A percentile compares a stretch with the other conserved stretches of the same genome.
phyloP scores from a whole-genome alignment of 2,329 filamentous ascomycete species.

The Lecanicillium sp. region DNA sequence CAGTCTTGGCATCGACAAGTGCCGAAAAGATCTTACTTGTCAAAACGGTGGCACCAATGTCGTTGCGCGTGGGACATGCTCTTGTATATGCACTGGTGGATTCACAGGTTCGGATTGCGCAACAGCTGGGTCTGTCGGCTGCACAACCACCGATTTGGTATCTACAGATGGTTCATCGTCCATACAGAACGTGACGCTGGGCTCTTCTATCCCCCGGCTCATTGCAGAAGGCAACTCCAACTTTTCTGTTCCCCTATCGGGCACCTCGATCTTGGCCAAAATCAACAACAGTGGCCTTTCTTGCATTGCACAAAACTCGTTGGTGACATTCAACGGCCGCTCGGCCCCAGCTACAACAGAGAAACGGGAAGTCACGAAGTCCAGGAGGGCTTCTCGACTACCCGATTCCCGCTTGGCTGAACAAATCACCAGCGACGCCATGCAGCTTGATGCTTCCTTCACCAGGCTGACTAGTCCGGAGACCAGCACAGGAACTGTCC shows the following conservation, averaged over 20 bases:
- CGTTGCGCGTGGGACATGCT: slow-evolving; percentile 61
- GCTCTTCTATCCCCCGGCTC: slow-evolving; percentile 69
- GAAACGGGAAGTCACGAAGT: background rate
- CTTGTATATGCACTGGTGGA: slow-evolving; percentile 83
- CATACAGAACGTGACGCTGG: slow-evolving; percentile 68
- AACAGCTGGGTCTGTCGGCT: slow-evolving; percentile 41
- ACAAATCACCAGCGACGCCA: background rate
- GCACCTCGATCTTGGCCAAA: slow-evolving; percentile 62
- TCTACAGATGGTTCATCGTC: slow-evolving; percentile 33
- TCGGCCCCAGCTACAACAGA: slow-evolving; percentile 29
- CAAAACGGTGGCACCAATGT: slow-evolving; percentile 76
- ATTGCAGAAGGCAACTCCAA: slow-evolving; percentile 58
- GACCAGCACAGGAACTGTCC: background rate
- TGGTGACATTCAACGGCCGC: slow-evolving; percentile 73
- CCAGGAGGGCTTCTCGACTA: slow-evolving; percentile 5
- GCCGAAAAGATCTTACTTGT: slow-evolving; percentile 59
- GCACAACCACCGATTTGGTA: slow-evolving; percentile 43
- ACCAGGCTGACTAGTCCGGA: background rate
- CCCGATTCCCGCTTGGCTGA: background rate
- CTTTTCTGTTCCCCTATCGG: slow-evolving; percentile 71
- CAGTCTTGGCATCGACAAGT: slow-evolving; percentile 41
- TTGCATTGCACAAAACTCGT: slow-evolving; percentile 77
- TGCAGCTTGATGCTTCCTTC: background rate
- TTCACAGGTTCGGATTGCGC: slow-evolving; percentile 61
- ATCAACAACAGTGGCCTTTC: slow-evolving; percentile 72